These are phyloP conservation scores for Knufia fluminis DNA, from an alignment of 2,329 filamentous ascomycete genomes.

Conservation along the genomic window DNA sequence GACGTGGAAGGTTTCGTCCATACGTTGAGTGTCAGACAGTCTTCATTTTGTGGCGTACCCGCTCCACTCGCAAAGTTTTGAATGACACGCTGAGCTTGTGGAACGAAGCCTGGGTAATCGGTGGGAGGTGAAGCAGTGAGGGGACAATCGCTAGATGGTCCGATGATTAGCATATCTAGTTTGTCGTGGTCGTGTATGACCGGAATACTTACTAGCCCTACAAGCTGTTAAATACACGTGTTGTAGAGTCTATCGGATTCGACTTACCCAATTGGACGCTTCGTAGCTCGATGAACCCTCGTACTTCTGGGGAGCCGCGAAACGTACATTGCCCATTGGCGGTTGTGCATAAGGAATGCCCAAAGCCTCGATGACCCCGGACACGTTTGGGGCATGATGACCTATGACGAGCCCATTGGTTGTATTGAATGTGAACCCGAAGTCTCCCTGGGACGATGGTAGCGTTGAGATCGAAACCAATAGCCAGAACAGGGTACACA, in stretches of 20 bases:
- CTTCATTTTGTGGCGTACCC: slow-evolving; percentile 24
- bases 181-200: neutral
- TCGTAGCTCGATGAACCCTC: neutral
- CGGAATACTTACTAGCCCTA: no score
- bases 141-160: neutral
- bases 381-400: neutral
- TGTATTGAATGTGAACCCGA: neutral
- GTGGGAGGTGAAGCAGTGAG: neutral
- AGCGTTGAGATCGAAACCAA: no score
- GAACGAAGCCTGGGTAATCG: neutral
- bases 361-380: slow-evolving; percentile 5
- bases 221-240: neutral
- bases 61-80: neutral
- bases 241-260: neutral
- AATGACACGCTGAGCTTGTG: neutral
- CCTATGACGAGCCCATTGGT: neutral
- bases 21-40: slow-evolving; percentile 31
- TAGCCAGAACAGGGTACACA: no score
- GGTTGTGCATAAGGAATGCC: slow-evolving; percentile 45
- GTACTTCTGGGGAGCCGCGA: neutral
- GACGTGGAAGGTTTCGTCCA: slow-evolving; percentile 24
- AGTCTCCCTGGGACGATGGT: no score
- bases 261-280: neutral
- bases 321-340: slow-evolving; percentile 28
- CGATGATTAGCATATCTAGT: neutral